Evolutionary conservation across 352 stramenopile genomes (phyloP), one percentile per base, ranked within the genome.

Genomic region (Lagenidium giganteum): DNA sequence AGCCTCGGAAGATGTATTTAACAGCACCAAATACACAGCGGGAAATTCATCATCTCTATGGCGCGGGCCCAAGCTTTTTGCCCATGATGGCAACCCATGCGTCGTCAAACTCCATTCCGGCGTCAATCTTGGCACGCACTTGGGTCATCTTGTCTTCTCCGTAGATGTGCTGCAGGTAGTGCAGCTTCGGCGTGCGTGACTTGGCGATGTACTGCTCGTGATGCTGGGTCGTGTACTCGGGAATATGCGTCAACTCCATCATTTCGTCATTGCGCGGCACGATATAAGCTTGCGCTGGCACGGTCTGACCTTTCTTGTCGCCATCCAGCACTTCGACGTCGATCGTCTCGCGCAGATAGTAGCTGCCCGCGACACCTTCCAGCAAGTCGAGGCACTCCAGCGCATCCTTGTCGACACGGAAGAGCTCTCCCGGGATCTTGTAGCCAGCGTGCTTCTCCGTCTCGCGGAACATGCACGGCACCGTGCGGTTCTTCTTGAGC

Each of bases 341-440:
- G 29, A 88, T 75, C 42, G 71, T 49, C 31, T 89, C 75, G 17
- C 77, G 70, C 47, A 69, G 31, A 36, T 93, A 89, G 26, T 79
- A 87, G 12, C 67, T 63, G 28, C 80, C 64, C 22, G 71, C 70
- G 5, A 91, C 75, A 35, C 66, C 70, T 54, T 93, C 81, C 36
- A 93, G 64, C 17, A 91, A 69, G 24, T 93, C 81, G 23, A 90
- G 63, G 22, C 66, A 75, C 20, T 61, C 51, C 18, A 93, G 33
- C 9, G 56, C 61, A 29, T 81, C 69, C 3, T 50, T 39, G 34
- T 90, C 80, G 1, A 90, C 65, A 31, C 52, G 61, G 45, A 65
- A 92, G 37, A 90, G 40, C 44, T 93, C 78, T 1, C 78, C 80
- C 0, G 52, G 41, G 20, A 87, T 64, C 25, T 34, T 37, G 51